Evolutionary conservation across 2,329 filamentous ascomycete genomes (phyloP), one percentile per base, ranked within the genome.

Genomic region (Cladophialophora chaetospira): DNA sequence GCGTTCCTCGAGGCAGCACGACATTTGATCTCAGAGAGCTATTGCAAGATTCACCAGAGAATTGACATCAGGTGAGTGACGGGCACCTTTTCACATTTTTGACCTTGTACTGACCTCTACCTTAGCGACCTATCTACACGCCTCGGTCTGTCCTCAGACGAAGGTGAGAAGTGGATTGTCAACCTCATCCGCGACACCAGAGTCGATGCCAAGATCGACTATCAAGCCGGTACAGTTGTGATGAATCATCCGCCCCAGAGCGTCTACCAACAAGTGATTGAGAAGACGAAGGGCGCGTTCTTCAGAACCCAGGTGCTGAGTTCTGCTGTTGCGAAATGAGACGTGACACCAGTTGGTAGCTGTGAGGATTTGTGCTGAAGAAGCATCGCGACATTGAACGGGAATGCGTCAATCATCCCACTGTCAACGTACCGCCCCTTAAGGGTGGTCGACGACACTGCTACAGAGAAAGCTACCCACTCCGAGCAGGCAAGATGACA

Each of bases 161-260:
- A 97, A 71, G 94, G 94, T 69, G 94, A 99, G 85, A 99, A 99
- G 82, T 99, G 94, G 94, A 99, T 99, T 70, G 94, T 99, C 68
- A 99, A 99, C 81, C 83, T 99, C 64, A 99, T 99, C 77, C 88
- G 94, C 63, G 94, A 99, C 77, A 99, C 94, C 21, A 85, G 92
- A 62, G 89, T 99, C 63, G 94, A 99, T 72, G 94, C 94, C 70
- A 99, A 99, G 85, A 97, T 97, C 72, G 94, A 99, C 79, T 97
- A 96, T 80, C 91, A 97, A 81, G 90, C 96, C 77, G 94, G 94
- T 71, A 97, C 94, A 53, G 94, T 99, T 51, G 86, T 97, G 67
- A 99, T 99, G 93, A 97, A 99, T 81, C 94, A 99, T 79, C 94
- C 93, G 49, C 93, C 94, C 62, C 94, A 95, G 80, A 96, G 91